Evolutionary conservation across 768 basidiomycete species (phyloP).

Genomic region (Tremella yokohamensis): DNA sequence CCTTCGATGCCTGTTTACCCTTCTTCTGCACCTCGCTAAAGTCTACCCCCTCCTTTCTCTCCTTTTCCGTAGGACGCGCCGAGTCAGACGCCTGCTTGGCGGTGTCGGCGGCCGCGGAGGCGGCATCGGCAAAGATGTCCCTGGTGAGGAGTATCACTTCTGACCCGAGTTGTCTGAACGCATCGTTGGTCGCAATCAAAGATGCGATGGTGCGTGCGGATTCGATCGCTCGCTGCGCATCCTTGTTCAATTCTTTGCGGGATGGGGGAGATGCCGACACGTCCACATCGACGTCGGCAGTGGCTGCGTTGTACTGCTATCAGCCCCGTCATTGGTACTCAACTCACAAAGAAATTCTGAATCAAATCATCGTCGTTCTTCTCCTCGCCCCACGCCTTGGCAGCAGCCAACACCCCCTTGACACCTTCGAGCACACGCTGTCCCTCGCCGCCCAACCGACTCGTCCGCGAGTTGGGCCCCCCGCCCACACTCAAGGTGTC

Average conservation of each 20-base stretch:
- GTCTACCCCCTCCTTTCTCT: slow-evolving; percentile 50
- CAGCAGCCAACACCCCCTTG: slow-evolving; percentile 44
- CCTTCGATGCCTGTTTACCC: slow-evolving; percentile 48
- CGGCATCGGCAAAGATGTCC: slow-evolving; percentile 52
- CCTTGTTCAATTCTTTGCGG: slow-evolving; percentile 40
- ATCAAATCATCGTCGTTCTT: slow-evolving; percentile 52
- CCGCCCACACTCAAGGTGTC: slow-evolving; percentile 46
- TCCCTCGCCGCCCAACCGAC: slow-evolving; percentile 46
- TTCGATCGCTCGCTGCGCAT: slow-evolving; percentile 45
- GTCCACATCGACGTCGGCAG: slow-evolving; percentile 48
- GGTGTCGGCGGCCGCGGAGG: slow-evolving; percentile 49
- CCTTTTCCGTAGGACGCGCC: slow-evolving; percentile 40
- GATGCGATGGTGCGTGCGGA: slow-evolving; percentile 50
- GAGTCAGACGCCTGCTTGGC: slow-evolving; percentile 48
- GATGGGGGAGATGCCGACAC: slow-evolving; percentile 22
- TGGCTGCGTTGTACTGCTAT: slow-evolving; percentile 45
- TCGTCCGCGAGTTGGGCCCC: slow-evolving; percentile 46
- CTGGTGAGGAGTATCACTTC: slow-evolving; percentile 49
- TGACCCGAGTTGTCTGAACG: slow-evolving; percentile 51
- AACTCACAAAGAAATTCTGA: slow-evolving; percentile 49
- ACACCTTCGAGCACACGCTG: slow-evolving; percentile 46
- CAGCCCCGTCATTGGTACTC: not conserved
- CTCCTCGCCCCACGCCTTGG: slow-evolving; percentile 48
- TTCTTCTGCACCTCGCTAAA: slow-evolving; percentile 42
- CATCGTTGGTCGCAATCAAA: slow-evolving; percentile 50